Conservation (phyloP, 83 land plant genomes). For the Larix sibirica region DNA sequence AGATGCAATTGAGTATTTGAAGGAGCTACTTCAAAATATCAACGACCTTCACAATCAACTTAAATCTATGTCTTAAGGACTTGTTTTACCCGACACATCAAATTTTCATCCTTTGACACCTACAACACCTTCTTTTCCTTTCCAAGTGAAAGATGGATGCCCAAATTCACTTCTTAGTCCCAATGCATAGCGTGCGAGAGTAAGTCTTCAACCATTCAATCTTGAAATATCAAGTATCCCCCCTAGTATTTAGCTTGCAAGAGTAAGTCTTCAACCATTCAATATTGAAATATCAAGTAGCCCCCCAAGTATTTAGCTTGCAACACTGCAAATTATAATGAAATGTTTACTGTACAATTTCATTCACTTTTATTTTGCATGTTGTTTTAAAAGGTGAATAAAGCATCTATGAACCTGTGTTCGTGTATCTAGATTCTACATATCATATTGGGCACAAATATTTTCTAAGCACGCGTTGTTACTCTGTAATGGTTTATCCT, state of each 20-base stretch:
- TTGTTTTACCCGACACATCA: conserved; percentile 34
- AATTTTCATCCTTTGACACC: conserved; percentile 70
- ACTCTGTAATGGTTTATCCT: background rate
- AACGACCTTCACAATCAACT: conserved; percentile 75
- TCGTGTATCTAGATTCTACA: background rate
- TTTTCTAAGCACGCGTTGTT: background rate
- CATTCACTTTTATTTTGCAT: too few species aligned
- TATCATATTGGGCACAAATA: background rate
- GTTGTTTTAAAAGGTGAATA: too few species aligned
- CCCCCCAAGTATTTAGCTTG: too few species aligned
- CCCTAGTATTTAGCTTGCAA: too few species aligned
- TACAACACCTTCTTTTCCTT: conserved; percentile 47
- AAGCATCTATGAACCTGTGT: background rate
- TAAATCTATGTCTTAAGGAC: conserved; percentile 52
- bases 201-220: too few species aligned
- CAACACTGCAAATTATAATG: too few species aligned
- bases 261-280: too few species aligned
- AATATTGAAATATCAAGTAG: too few species aligned
- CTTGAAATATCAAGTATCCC: too few species aligned
- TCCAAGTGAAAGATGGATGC: conserved; percentile 72
- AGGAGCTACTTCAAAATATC: too few species aligned
- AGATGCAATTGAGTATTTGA: conserved; percentile 50
- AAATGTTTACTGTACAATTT: too few species aligned
- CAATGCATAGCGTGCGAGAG: conserved; percentile 10
- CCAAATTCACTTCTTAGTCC: conserved; percentile 64